Conservation (phyloP, 345 rosid genomes). For the Conringia planisiliqua region DNA sequence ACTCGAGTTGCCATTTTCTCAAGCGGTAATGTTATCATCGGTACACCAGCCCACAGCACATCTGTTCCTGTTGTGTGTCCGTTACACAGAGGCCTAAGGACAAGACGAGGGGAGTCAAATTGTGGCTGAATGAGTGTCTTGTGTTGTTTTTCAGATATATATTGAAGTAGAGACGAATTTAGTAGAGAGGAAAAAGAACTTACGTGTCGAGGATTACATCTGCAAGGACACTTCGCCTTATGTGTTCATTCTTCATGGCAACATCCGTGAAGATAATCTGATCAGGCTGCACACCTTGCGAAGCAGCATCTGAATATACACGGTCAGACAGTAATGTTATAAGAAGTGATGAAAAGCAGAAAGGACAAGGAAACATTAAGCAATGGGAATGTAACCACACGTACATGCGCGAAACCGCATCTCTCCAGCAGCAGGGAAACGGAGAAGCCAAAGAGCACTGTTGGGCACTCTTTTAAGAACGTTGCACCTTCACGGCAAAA, state of each 20-base stretch:
- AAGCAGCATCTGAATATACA: constrained; percentile 65
- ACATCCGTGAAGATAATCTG: constrained; percentile 97
- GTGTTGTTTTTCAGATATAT: not conserved
- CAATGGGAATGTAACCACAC: constrained; percentile 14
- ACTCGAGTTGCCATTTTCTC: constrained; percentile 99
- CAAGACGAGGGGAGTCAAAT: not conserved
- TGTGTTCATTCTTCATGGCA: constrained; percentile 96
- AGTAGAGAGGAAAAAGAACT: constrained; percentile 6
- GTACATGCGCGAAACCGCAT: constrained; percentile 82
- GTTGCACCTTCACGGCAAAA: constrained; percentile 62
- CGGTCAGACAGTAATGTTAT: not conserved
- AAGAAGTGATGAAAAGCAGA: not conserved
- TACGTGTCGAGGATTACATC: constrained; percentile 97
- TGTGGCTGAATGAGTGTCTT: not conserved
- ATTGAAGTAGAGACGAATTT: not conserved
- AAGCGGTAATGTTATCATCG: constrained; percentile 96
- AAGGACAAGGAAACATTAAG: not conserved
- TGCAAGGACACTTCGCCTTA: constrained; percentile 91
- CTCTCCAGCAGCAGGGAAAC: constrained; percentile 99
- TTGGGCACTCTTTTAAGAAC: constrained; percentile 95
- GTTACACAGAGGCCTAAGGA: constrained; percentile 84
- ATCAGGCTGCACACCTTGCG: constrained; percentile 82
- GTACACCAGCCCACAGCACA: constrained; percentile 97
- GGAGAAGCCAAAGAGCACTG: constrained; percentile 97
- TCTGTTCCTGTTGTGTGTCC: constrained; percentile 99